phyloP scores from a whole-genome alignment of 768 basidiomycete species.

The Termitomyces sp. region DNA sequence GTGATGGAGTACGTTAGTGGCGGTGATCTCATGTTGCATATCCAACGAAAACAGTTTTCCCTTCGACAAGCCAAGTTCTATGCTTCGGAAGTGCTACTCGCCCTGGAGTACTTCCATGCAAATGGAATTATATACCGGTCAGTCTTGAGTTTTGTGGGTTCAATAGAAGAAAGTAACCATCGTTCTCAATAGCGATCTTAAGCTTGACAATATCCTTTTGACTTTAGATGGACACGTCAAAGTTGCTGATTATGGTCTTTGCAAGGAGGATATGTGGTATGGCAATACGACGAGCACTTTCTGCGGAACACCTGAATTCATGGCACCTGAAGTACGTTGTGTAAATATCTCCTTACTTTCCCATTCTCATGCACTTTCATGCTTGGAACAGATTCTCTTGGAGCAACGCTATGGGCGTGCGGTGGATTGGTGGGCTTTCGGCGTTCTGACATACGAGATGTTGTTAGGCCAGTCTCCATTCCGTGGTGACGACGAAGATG shows the following conservation, averaged over 20 bases:
- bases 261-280: slow-evolving; percentile 99
- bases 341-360: not conserved
- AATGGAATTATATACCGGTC: slow-evolving; percentile 99
- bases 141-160: slow-evolving; percentile 17
- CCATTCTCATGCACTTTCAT: not conserved
- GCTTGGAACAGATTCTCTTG: slow-evolving; percentile 72
- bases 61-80: slow-evolving; percentile 99
- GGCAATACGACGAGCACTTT: slow-evolving; percentile 97
- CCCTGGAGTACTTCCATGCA: slow-evolving; percentile 95
- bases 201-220: slow-evolving; percentile 95
- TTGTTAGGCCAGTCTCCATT: slow-evolving; percentile 97
- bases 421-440: slow-evolving; percentile 99
- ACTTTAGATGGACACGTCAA: slow-evolving; percentile 98
- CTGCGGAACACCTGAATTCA: slow-evolving; percentile 99
- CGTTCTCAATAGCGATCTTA: slow-evolving; percentile 67
- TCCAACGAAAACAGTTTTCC: slow-evolving; percentile 98
- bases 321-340: slow-evolving; percentile 89
- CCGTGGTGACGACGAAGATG: slow-evolving; percentile 98
- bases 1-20: slow-evolving; percentile 99
- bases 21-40: slow-evolving; percentile 98
- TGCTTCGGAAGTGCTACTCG: slow-evolving; percentile 92
- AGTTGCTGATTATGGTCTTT: slow-evolving; percentile 97
- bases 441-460: slow-evolving; percentile 99
- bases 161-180: not conserved
- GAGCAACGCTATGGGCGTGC: slow-evolving; percentile 98